Evolutionary conservation across 306 rosid species (phyloP), one percentile per base, ranked within the genome.

Genomic region (Cotoneaster glaucophyllus): DNA sequence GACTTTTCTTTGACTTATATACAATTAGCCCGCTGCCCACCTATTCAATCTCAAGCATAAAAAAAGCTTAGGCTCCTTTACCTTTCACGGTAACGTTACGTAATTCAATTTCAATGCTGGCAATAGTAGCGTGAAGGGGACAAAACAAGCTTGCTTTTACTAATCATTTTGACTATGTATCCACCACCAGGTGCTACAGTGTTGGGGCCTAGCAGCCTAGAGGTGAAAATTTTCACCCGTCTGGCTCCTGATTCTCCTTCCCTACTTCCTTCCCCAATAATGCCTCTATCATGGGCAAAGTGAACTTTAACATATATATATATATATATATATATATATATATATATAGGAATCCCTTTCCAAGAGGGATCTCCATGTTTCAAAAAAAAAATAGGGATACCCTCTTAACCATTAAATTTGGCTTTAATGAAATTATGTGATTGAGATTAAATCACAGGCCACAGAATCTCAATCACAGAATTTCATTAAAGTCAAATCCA

Each of bases 1-100:
- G 84, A 82, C 87, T 78, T 80, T 28, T 66, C 54, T 65, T 57
- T 63, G 45, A 18, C 63, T 71, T 56, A 37, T 37, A 7, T 37
- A 64, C 45, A 65, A 4, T 63, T 67, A 45, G 37, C 29, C 74
- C 53, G 64, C 13, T 63, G 45, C 29, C 74, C 53, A 70, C 18
- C 24, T 24, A 54, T 69, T 70, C 15, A 53, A 71, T 62, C 25
- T 62, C 29, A 57, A 10, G 11, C 82, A 50, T 77, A 32, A 81
- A 41, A 28, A 73, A 81, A 78, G 74, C 70, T 14, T 50, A 61
- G 72, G 68, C 67, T 67, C 78, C 79, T 67, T 67, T 53, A 28
- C 69, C 29, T 71, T 21, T n/a, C 62, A 81, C 74, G 39, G 45
- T 28, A 29, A 21, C 32, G 28, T 31, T 44, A 50, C 29, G 28